A percentile compares a stretch with the other conserved stretches of the same genome.
Evolutionary conservation across 257 asterid species (phyloP).

Genomic region (Coffea eugenioides): DNA sequence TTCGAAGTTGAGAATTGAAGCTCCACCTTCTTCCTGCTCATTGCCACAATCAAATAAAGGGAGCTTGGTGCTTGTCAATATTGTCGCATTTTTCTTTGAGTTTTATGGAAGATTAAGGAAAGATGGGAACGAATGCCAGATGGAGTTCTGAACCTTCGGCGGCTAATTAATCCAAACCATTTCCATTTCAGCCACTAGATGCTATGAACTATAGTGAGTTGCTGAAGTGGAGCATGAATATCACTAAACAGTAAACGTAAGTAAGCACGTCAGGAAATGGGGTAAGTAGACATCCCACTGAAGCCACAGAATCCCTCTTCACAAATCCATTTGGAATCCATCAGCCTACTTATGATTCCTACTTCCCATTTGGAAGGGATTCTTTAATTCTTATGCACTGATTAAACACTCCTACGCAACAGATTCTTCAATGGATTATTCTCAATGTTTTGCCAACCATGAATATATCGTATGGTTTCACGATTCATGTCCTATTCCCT

Average conservation of each 20-base stretch:
- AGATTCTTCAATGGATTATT: neutral
- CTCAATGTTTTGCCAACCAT: neutral
- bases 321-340: conserved; percentile 37
- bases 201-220: neutral
- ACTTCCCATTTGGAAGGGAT: conserved; percentile 50
- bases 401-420: neutral
- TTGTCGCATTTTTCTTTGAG: too few species aligned
- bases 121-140: too few species aligned
- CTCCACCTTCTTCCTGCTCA: too few species aligned
- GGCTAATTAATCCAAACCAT: neutral
- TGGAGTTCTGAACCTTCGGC: too few species aligned
- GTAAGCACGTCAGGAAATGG: conserved; percentile 28
- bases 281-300: conserved; percentile 52
- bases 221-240: neutral
- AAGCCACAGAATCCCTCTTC: conserved; percentile 6
- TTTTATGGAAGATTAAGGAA: too few species aligned
- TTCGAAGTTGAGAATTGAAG: too few species aligned
- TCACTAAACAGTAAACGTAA: neutral
- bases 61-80: too few species aligned
- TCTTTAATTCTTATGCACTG: conserved; percentile 26
- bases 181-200: too few species aligned
- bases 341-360: conserved; percentile 27
- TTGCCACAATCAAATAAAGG: too few species aligned
- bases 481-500: conserved; percentile 18
- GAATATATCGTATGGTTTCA: neutral